Conservation (phyloP, 139 green algal genomes). For the Micractinium sp. region DNA sequence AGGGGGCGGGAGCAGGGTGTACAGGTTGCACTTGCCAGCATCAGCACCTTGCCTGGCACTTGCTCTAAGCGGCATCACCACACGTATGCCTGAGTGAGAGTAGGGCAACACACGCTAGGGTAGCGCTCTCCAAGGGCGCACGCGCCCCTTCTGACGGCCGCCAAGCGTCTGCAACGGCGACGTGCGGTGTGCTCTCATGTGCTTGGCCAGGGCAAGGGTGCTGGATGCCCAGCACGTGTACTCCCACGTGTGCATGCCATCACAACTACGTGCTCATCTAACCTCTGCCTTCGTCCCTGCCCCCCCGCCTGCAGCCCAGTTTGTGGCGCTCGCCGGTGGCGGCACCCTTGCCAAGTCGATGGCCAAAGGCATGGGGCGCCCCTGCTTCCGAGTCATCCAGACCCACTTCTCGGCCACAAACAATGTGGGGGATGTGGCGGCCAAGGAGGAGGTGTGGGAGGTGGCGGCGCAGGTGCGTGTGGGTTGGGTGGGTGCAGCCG, state of each 20-base stretch:
- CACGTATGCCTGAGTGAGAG: background rate
- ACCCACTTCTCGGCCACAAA: slow-evolving; percentile 76
- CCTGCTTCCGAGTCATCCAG: slow-evolving; percentile 88
- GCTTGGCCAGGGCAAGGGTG: no score
- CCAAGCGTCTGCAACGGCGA: no score
- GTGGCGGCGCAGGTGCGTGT: slow-evolving; percentile 56
- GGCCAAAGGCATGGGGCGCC: slow-evolving; percentile 82
- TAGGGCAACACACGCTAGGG: no score
- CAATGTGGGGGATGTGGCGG: slow-evolving; percentile 90
- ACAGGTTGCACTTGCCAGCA: background rate
- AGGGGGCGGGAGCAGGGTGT: background rate
- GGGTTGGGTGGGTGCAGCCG: no score
- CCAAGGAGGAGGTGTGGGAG: slow-evolving; percentile 90
- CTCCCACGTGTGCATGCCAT: no score
- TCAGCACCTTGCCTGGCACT: background rate
- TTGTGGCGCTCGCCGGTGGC: slow-evolving; percentile 78
- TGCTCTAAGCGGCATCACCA: no score
- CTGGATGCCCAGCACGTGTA: no score
- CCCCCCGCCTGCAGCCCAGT: slow-evolving; percentile 48
- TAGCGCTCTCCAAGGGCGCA: no score
- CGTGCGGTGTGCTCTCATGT: no score
- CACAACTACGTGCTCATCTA: background rate
- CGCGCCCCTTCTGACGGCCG: no score
- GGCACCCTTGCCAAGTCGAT: slow-evolving; percentile 78
- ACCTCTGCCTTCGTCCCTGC: background rate